Evolutionary conservation across 805 yeast genomes (phyloP), one percentile per base, ranked within the genome.

Genomic region (Pichia occidentalis): DNA sequence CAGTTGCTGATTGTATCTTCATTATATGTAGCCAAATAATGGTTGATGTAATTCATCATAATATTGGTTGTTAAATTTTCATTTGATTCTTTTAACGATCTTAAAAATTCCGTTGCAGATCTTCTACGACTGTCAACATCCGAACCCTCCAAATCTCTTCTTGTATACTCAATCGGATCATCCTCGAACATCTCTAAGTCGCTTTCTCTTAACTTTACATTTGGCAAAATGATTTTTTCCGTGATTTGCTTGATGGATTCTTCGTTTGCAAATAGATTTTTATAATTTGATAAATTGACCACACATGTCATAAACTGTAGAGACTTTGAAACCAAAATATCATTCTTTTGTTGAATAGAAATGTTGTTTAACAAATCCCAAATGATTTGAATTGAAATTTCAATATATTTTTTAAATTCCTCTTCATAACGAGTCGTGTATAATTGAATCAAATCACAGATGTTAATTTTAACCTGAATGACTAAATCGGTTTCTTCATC

Each of bases 121-220:
- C 94, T 77, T 60, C 97, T 73, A 60, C 99, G 75, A 1, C 96
- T 81, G 54, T 88, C 97, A 11, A 82, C 74, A 56, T 90, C 97
- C 0, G 95, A 80, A 5, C 97, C 97, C 61, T 94, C 98, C 32
- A 94, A 67, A 59, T 92, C 98, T 44, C 95, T 73, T 53, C 97
- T 74, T 16, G 88, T 88, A 56, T 71, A 92, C 52, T 85, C 94
- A 38, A 92, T 81, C 25, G 98, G 98, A 56, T 92, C 98, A 61
- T 92, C 98, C 60, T 92, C 98, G 59, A 92, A 90, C 44, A 80
- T 60, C 59, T 94, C 98, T 52, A 85, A 86, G 56, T 92, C 99
- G 2, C 82, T 70, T 40, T 83, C 90, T 53, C 97, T 77, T 43
- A 92, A 70, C 9, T 79, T 73, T 50, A 88, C 77, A 57, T 92